Evolutionary conservation across 768 basidiomycete species (phyloP), one percentile per base, ranked within the genome.

Genomic region (Fistulinella prunicolor): DNA sequence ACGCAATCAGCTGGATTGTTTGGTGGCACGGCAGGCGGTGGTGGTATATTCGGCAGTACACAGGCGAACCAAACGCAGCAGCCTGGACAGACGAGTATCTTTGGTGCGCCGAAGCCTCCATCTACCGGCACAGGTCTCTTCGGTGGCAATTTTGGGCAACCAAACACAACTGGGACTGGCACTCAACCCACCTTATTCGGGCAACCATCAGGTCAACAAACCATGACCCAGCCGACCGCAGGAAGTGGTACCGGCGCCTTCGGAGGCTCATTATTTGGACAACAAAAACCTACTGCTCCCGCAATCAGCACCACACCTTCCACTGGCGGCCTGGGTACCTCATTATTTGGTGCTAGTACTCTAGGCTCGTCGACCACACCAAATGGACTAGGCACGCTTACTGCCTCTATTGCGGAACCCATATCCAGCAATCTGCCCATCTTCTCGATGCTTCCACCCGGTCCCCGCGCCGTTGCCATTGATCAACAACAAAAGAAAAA

Each of bases 381-480:
- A n/a, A 79, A 69, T 26, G 70, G 73, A 35, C 80, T 81, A 67
- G 81, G 81, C 30, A 66, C 76, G 0, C 71, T 95, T 44, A 87
- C 85, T 9, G 89, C 92, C 2, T 94, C 94, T 17, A 90, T 97
- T 60, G 85, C 88, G 22, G 88, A 94, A 64, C 89, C 89, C 8
- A 84, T 92, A 53, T 80, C 78, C 26, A 73, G 80, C 42, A 84
- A 85, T 51, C 64, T 89, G 43, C 84, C 83, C 4, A 83, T 87
- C 42, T 90, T 85, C 63, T 81, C 78, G 44, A 75, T 89, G 77
- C 79, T 90, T 26, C 84, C 85, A 19, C 79, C 85, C 12, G 81
- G 83, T 32, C 86, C 81, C 22, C 87, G 77, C 41, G 77, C 79
- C 22, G 71, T 80, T 54, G 74, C 76, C 47, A 73, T 81, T 14